Base-by-base conservation (phyloP, 2,329 filamentous ascomycete species). In the Talaromyces verruculosus region DNA sequence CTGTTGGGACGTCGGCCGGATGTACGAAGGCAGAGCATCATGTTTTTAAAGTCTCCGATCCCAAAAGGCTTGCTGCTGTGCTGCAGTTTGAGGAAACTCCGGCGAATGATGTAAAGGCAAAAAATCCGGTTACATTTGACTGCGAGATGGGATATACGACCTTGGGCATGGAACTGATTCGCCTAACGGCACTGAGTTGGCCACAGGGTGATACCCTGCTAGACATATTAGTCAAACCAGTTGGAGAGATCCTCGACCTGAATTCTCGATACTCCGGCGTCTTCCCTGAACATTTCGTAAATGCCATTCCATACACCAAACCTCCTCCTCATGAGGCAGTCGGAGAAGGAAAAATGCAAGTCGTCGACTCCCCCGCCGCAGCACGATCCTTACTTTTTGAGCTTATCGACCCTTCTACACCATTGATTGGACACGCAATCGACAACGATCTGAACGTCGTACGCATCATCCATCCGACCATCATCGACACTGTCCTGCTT, bases 81-180 rank as follows among this genome's bases (percentile, higher is more conserved):
- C 84, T 96, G 72, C 93, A 94, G 61, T 99, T 96, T 75, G 85
- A 87, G 65, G 79, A 87, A 68, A 98, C 95, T 0, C 93, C 93
- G 0, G 45, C 60, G 33, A 78, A 71, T 51, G 68, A 70, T 13
- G 45, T 11, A 45, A 35, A 19, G 49, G 68, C 65, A 25, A 71
- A 71, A 35, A 71, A 68, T 1, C 85, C 86, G 41, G 88, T 98
- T 11, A 90, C 88, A 69, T 94, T 99, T 72, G 95, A 99, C 76
- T 98, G 95, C 73, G 95, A 99, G 75, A 99, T 99, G 95, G 92
- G 91, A 4, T 98, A 96, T 74, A 99, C 96, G 0, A 91, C 91
- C 0, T 79, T 90, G 60, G 95, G 96, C 0, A 81, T 98, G 69
- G 95, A 99, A 76, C 84, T 99, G 19, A 89, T 98, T 65, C 91